Evolutionary conservation across 2,329 filamentous ascomycete species (phyloP).

Genomic region (Echinosphaeria canescens): DNA sequence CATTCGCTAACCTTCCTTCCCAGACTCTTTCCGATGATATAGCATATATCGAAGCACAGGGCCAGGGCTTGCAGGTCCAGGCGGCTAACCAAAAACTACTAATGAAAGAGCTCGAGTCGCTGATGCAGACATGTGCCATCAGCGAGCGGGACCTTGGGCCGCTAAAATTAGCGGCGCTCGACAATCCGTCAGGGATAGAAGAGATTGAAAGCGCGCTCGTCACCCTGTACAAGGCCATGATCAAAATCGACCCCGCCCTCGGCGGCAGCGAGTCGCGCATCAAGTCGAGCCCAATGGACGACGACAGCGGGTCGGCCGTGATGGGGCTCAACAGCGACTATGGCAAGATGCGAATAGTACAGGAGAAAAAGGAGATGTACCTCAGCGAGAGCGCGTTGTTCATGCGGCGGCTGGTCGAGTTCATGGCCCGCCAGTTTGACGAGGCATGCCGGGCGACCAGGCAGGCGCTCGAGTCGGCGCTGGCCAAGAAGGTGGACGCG

Average conservation of each 20-base stretch:
- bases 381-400: slow-evolving; percentile 55
- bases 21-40: slow-evolving; percentile 91
- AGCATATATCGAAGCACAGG: slow-evolving; percentile 91
- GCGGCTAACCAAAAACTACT: slow-evolving; percentile 92
- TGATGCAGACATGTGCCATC: slow-evolving; percentile 85
- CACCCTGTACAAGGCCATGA: slow-evolving; percentile 76
- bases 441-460: slow-evolving; percentile 50
- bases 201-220: slow-evolving; percentile 61
- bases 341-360: slow-evolving; percentile 80
- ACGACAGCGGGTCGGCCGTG: slow-evolving; percentile 21
- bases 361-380: slow-evolving; percentile 88
- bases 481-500: slow-evolving; percentile 46
- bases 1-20: slow-evolving; percentile 6
- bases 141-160: slow-evolving; percentile 54
- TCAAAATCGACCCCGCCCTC: slow-evolving; percentile 75
- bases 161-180: slow-evolving; percentile 51
- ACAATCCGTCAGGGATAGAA: slow-evolving; percentile 46
- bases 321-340: slow-evolving; percentile 47
- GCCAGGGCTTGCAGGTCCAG: slow-evolving; percentile 90
- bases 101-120: slow-evolving; percentile 67
- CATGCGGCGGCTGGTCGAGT: slow-evolving; percentile 57
- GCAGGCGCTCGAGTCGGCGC: slow-evolving; percentile 35
- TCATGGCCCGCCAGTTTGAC: slow-evolving; percentile 65
- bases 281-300: slow-evolving; percentile 20
- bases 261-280: slow-evolving; percentile 21